Evolutionary conservation across 2,329 filamentous ascomycete species (phyloP), one percentile per base, ranked within the genome.

Genomic region (Penicillium sp.): DNA sequence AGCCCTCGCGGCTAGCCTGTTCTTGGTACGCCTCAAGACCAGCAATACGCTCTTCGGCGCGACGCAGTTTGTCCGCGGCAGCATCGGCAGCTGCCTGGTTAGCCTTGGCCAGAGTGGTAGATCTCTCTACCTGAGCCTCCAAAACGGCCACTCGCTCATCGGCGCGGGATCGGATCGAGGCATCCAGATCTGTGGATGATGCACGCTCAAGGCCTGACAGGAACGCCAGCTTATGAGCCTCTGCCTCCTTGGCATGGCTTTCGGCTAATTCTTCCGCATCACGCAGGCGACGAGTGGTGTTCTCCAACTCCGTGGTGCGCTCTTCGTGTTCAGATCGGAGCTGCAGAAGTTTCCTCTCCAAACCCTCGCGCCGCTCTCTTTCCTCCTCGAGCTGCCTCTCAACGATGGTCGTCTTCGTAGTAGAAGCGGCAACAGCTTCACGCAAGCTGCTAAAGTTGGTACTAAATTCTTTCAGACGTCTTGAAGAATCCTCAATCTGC

Each of bases 21-120:
- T 98, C 93, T 72, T 98, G 93, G 68, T 97, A 97, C 25, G 90
- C 89, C 69, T 98, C 93, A 3, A 98, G 80, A 6, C 93, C 93
- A 4, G 93, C 95, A 67, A 98, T 97, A 37, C 93, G 85, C 74
- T 97, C 95, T 72, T 98, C 95, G 3, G 93, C 93, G 50, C 87
- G 87, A 46, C 93, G 87, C 46, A 98, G 78, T 67, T 91, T 95
- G 65, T 96, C 90, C 0, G 89, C 87, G 3, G 91, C 90, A 24
- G 79, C 74, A 67, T 98, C 89, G 1, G 91, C 92, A 51, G 95
- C 91, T 53, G 86, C 80, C 68, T 96, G 90, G 60, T 95, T 95
- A 64, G 89, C 89, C 68, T 87, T 88, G 25, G 91, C 89, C 66
- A 97, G 75, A 1, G 78, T 78, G 61, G 89, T 95, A 13, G 92